Conservation (phyloP, 2,329 filamentous ascomycete species). For the Myriosclerotinia duriaeana region DNA sequence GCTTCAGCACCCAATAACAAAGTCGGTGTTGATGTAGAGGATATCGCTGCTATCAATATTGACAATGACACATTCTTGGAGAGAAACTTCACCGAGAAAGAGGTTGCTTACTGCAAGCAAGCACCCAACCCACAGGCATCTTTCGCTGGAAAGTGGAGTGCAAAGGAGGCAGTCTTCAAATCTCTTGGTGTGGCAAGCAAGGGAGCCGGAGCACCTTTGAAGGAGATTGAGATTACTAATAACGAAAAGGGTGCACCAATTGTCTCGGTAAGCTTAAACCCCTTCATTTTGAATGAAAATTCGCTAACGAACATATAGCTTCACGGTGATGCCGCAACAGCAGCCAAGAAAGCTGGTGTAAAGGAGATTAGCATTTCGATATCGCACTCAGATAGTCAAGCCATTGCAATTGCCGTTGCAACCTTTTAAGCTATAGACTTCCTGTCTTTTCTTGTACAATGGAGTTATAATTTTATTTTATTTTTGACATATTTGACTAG, state of each 20-base stretch:
- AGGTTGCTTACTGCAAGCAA: constrained; percentile 83
- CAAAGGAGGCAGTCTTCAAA: constrained; percentile 99
- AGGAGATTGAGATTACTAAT: constrained; percentile 89
- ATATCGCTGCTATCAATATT: constrained; percentile 82
- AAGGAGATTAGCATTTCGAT: constrained; percentile 91
- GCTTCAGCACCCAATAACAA: constrained; percentile 65
- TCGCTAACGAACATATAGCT: constrained; percentile 55
- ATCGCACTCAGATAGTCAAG: constrained; percentile 91
- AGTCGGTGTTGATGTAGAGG: constrained; percentile 92
- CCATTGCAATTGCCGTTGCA: constrained; percentile 89
- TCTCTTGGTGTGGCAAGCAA: constrained; percentile 82
- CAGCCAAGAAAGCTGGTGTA: constrained; percentile 82
- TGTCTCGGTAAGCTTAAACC: constrained; percentile 68
- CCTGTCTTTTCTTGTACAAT: constrained; percentile 24
- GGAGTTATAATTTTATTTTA: constrained; percentile 15
- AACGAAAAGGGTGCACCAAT: constrained; percentile 79
- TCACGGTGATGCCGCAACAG: constrained; percentile 77
- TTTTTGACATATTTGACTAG: constrained; percentile 18
- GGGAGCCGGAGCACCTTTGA: constrained; percentile 85
- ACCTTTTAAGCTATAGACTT: constrained; percentile 56
- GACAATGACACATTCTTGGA: constrained; percentile 91
- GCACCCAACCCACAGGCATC: constrained; percentile 80
- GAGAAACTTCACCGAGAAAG: constrained; percentile 85
- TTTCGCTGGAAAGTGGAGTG: constrained; percentile 93
- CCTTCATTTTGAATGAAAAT: constrained; percentile 5